Conservation (phyloP, 1,139 yeast species). For the Yamadazyma songkhlaensis region DNA sequence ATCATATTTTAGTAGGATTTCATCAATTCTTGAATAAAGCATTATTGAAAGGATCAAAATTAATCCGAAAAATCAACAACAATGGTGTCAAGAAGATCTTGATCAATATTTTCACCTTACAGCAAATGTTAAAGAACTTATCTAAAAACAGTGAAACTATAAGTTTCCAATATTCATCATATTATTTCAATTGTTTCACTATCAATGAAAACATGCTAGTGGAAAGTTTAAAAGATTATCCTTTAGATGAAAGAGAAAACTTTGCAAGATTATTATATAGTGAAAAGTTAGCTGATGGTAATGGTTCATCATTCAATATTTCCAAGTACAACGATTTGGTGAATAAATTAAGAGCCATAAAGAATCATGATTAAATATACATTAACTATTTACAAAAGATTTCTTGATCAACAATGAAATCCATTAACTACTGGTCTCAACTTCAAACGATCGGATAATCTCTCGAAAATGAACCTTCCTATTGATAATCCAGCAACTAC, state of each 20-base stretch:
- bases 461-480: conserved; percentile 67
- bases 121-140: conserved; percentile 70
- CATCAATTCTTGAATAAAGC: conserved; percentile 55
- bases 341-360: conserved; percentile 7
- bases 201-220: conserved; percentile 36
- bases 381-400: neutral
- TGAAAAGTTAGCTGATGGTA: conserved; percentile 42
- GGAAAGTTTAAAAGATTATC: conserved; percentile 23
- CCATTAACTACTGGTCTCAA: conserved; percentile 13
- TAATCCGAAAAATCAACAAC: conserved; percentile 53
- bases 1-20: conserved; percentile 49
- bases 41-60: conserved; percentile 58
- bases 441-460: conserved; percentile 31
- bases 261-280: conserved; percentile 42
- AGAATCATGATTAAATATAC: neutral
- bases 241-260: conserved; percentile 28
- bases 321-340: conserved; percentile 39
- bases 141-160: conserved; percentile 56
- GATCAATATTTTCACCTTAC: conserved; percentile 68
- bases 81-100: conserved; percentile 68
- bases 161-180: conserved; percentile 54
- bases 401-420: conserved; percentile 5
- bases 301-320: conserved; percentile 37
- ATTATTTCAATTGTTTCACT: conserved; percentile 57
- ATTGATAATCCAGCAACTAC: conserved; percentile 65